A percentile compares a stretch with the other conserved stretches of the same genome.
Evolutionary conservation across 352 stramenopile species (phyloP).

Genomic region (Phytophthora citricola): DNA sequence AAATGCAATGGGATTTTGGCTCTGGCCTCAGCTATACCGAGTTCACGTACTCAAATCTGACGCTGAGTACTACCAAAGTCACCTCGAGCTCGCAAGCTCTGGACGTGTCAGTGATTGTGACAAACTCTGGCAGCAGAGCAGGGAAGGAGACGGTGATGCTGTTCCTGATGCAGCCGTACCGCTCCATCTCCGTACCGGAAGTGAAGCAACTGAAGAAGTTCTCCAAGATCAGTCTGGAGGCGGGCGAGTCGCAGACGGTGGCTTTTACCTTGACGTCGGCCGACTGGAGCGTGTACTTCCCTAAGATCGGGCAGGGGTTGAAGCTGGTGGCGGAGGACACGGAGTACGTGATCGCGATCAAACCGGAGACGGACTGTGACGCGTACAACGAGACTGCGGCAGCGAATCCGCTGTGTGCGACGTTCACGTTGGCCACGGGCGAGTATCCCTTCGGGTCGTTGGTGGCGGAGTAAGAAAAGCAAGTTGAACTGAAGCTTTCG

Average conservation of each 20-base stretch:
- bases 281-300: background rate
- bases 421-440: slow-evolving; percentile 3
- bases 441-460: slow-evolving; percentile 7
- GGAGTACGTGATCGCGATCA: slow-evolving; percentile 3
- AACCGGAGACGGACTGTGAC: background rate
- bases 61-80: slow-evolving; percentile 19
- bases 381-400: slow-evolving; percentile 3
- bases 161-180: background rate
- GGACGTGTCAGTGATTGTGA: background rate
- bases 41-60: slow-evolving; percentile 15
- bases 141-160: background rate
- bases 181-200: slow-evolving; percentile 1
- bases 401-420: slow-evolving; percentile 5
- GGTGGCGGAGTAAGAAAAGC: background rate
- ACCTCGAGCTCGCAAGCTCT: slow-evolving; percentile 1
- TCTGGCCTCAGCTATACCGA: no score
- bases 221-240: slow-evolving; percentile 1
- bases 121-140: background rate
- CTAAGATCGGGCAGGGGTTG: background rate
- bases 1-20: no score
- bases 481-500: no score
- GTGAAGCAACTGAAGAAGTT: background rate
- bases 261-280: slow-evolving; percentile 1
- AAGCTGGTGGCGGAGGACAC: background rate
- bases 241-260: background rate